phyloP scores from a whole-genome alignment of 2,329 filamentous ascomycete species.

The Aspergillus hiratsukae region DNA sequence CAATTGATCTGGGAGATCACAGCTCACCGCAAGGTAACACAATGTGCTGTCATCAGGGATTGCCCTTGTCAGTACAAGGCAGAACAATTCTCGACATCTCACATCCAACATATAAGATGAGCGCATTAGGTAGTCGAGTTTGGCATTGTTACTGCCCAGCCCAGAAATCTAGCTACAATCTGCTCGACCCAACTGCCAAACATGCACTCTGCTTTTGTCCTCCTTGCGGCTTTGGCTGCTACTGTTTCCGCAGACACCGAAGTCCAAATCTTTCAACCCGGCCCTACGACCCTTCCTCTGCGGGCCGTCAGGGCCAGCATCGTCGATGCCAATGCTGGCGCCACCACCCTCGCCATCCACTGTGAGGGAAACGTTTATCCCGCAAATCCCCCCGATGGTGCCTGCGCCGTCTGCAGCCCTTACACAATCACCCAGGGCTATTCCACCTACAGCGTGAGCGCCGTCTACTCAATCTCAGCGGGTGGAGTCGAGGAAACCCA shows the following conservation, averaged over 20 bases:
- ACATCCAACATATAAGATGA: neutral
- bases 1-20: neutral
- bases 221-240: conserved; percentile 1
- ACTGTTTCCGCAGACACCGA: conserved; percentile 5
- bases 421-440: conserved; percentile 16
- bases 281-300: conserved; percentile 2
- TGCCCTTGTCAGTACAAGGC: neutral
- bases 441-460: conserved; percentile 16
- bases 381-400: neutral
- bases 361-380: conserved; percentile 3
- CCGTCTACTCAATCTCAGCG: conserved; percentile 6
- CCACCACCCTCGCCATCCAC: conserved; percentile 15
- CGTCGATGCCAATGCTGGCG: conserved; percentile 11
- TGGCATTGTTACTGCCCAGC: neutral
- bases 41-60: neutral
- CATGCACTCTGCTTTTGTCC: neutral
- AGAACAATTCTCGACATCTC: neutral
- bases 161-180: no score
- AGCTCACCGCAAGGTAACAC: neutral
- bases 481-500: conserved; percentile 2
- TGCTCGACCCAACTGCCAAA: neutral
- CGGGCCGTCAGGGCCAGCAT: conserved; percentile 10
- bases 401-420: conserved; percentile 9
- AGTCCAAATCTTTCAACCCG: conserved; percentile 10
- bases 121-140: neutral